phyloP scores from a whole-genome alignment of 2,329 filamentous ascomycete species.

The Aspergillus persii region DNA sequence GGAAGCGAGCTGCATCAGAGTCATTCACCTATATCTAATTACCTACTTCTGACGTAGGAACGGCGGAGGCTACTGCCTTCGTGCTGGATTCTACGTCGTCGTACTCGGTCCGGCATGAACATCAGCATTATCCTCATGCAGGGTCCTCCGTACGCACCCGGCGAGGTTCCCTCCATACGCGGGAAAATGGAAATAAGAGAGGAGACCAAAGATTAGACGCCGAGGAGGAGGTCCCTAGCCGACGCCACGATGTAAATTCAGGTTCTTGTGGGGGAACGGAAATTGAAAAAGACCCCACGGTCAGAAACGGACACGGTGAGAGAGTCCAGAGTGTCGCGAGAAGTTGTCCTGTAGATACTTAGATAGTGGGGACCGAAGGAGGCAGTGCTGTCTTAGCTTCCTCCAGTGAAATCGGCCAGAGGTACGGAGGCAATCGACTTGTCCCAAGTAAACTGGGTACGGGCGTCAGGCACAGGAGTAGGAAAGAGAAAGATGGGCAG shows the following conservation, averaged over 20 bases:
- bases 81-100: too few species aligned
- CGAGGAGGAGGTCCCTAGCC: too few species aligned
- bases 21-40: too few species aligned
- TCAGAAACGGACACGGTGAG: neutral
- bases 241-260: neutral
- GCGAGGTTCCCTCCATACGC: too few species aligned
- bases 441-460: too few species aligned
- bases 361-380: conserved; percentile 8
- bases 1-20: neutral
- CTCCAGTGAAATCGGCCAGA: neutral
- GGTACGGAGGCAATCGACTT: neutral
- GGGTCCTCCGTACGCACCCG: too few species aligned
- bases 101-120: too few species aligned
- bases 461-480: neutral
- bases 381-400: conserved; percentile 10
- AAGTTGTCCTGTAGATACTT: neutral
- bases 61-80: neutral
- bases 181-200: too few species aligned
- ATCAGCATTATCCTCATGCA: too few species aligned
- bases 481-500: neutral
- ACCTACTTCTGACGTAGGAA: neutral
- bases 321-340: neutral
- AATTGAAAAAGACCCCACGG: neutral
- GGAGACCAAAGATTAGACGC: too few species aligned
- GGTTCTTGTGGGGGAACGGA: neutral